These are phyloP conservation scores for Gliomastix tumulicola DNA, from an alignment of 2,329 filamentous ascomycete genomes.

Conservation along the genomic window DNA sequence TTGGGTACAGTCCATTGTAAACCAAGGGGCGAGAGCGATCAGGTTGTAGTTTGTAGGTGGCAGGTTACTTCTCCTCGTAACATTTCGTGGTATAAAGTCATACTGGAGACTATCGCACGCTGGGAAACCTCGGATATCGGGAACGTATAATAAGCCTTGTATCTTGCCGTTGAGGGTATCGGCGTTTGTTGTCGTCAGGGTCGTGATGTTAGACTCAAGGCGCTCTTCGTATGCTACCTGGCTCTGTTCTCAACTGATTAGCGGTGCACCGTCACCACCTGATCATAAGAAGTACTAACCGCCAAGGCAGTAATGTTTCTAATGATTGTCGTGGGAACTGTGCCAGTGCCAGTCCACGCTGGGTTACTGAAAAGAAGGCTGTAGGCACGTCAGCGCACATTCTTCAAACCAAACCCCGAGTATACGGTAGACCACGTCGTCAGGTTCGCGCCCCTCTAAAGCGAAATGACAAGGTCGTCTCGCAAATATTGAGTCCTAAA, in stretches of 20 bases:
- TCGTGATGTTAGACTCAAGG: conserved; percentile 58
- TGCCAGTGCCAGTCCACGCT: conserved; percentile 40
- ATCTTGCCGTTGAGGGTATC: conserved; percentile 54
- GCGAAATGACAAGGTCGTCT: too few relatives aligned
- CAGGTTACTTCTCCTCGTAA: conserved; percentile 65
- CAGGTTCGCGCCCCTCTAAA: too few relatives aligned
- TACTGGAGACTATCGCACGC: conserved; percentile 57
- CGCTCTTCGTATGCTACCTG: conserved; percentile 46
- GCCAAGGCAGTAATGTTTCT: conserved; percentile 49
- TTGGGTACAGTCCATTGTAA: conserved; percentile 63
- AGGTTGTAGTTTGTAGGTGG: conserved; percentile 63
- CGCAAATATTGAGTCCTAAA: too few relatives aligned
- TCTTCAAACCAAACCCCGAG: too few relatives aligned
- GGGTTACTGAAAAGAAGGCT: conserved; percentile 57
- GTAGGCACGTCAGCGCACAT: neutral
- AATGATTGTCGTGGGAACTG: conserved; percentile 45
- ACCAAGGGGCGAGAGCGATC: conserved; percentile 83
- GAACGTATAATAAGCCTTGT: conserved; percentile 79
- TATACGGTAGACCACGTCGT: too few relatives aligned
- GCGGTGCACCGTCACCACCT: too few relatives aligned
- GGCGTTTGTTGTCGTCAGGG: conserved; percentile 63
- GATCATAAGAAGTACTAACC: too few relatives aligned
- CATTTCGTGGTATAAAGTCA: conserved; percentile 66
- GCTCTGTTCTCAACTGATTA: too few relatives aligned
- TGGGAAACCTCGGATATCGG: conserved; percentile 52